phyloP scores from a whole-genome alignment of 805 yeast genomes.

The Candida mattraensis region DNA sequence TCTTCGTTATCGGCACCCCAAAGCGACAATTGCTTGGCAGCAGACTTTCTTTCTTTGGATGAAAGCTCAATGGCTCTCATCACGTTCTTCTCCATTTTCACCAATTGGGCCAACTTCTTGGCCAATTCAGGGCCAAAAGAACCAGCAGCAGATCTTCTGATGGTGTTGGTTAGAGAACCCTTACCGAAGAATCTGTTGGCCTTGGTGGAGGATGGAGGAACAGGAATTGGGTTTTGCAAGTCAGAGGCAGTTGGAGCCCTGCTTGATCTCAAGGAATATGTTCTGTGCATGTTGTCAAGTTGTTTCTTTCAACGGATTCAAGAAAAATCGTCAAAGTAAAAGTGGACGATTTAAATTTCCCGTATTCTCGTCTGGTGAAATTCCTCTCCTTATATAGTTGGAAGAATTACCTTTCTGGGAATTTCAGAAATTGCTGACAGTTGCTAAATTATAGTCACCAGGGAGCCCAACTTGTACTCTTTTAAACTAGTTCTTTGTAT shows the following conservation, averaged over 20 bases:
- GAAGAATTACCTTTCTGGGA: conserved; percentile 19
- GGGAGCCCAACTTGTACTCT: no score
- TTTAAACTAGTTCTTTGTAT: no score
- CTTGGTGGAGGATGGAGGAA: conserved; percentile 87
- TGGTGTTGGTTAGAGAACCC: conserved; percentile 62
- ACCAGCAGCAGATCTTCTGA: conserved; percentile 86
- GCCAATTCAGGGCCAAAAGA: conserved; percentile 93
- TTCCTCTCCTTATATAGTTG: conserved; percentile 12
- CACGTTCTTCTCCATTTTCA: conserved; percentile 95
- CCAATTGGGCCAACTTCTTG: conserved; percentile 84
- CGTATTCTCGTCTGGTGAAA: conserved; percentile 11
- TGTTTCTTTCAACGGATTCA: conserved; percentile 9
- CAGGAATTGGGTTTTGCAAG: conserved; percentile 89
- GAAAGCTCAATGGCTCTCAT: conserved; percentile 92
- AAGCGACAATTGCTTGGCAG: conserved; percentile 92
- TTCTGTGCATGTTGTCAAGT: conserved; percentile 78
- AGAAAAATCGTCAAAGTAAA: not conserved
- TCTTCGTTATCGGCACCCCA: conserved; percentile 99
- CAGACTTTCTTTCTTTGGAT: conserved; percentile 91
- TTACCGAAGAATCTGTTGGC: conserved; percentile 67
- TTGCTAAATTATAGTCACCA: conserved; percentile 9
- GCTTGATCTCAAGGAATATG: conserved; percentile 90
- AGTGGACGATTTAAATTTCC: not conserved
- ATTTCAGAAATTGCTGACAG: conserved; percentile 14
- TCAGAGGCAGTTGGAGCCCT: conserved; percentile 98